Base-by-base conservation (phyloP, 2,329 filamentous ascomycete species). In the Eurotiales sp. region DNA sequence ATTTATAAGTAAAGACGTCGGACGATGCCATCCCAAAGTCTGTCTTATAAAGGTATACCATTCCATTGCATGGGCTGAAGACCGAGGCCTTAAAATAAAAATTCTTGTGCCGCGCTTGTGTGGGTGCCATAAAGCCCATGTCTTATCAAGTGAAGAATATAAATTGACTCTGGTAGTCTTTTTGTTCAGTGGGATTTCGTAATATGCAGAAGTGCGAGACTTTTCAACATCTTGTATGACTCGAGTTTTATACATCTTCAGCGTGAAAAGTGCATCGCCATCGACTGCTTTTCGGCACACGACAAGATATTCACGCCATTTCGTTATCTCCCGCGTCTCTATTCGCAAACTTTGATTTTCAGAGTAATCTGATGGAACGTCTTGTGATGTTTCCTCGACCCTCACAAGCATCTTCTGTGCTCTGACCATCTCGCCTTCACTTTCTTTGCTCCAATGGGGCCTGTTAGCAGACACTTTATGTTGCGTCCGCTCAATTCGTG, bases 371-470 rank as follows among this genome's bases (percentile, higher is more conserved):
- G 78, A 74, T 1, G 81, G 77, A 8, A 84, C 67, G n/a, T 69
- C 71, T 56, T 77, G 74, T 36, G 72, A 60, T 6, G 72, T 76
- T 36, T 73, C 72, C 58, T 85, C 84, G 21, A 85, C 75, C 19
- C 81, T 76, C 17, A 86, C 78, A 19, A 87, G 76, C 84, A 87
- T 87, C 53, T 79, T 81, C 61, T 86, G 83, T 66, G 84, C 83
- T 64, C 85, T 85, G 52, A 86, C 71, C 46, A 86, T 80, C 55
- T 84, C 77, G 4, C 84, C 84, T 57, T 83, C 77, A 47, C 73
- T 69, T 21, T 73, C 61, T 21, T 75, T 68, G 25, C 63, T 64
- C 46, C 69, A 64, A 43, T 61, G 64, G 8, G 67, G 62, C 37
- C 64, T 59, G 47, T 63, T 67, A 4, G 59, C 59, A 22, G 65